Base-by-base conservation (phyloP, 140 eudicot genomes). In the Ambrosia hybrid region DNA sequence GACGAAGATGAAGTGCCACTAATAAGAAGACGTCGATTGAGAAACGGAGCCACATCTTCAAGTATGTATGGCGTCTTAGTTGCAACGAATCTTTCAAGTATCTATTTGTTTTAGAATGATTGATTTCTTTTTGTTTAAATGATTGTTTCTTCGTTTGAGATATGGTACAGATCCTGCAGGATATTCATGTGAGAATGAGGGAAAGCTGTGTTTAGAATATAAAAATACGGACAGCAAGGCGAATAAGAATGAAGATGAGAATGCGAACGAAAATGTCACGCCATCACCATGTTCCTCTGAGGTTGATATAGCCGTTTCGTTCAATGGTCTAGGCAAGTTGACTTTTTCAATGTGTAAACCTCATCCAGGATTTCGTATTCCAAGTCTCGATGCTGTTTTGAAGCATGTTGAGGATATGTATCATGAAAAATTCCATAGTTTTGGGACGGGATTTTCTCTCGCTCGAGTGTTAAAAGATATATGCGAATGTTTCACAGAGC, bases 231-330 rank as follows among this genome's bases (percentile, higher is more conserved):
- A 52, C 30, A 63, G 53, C 46, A 64, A 74, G 57, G 63, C 51
- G 38, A 78, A 74, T 49, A 56, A 56, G 61, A 56, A 15, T 16
- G 36, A 16, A 51, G 17, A 74, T 49, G 15, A 56, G 61, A 56
- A 15, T 16, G 36, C 6, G 66, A 74, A 79, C 56, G 85, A 46
- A 21, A 53, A 70, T 38, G 62, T 49, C 36, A 17, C 37, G 26
- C 69, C 16, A 43, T 14, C 70, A 48, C 60, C 79, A 43, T 48
- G 61, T 56, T 43, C 48, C 48, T 56, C 79, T 51, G 72, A 73
- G 51, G 17, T 89, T 51, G 86, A 84, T 4, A 76, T 88, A 73
- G 89, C 87, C 49, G 74, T 87, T 38, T 88, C 89, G 9, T 9
- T 48, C 7, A 34, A 46, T 14, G 90, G 51, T 13, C 52, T 36